Percentiles rank a stretch among this genome's conserved stretches.
Conservation (phyloP, 306 rosid species). For the Oemleria cerasiformis region DNA sequence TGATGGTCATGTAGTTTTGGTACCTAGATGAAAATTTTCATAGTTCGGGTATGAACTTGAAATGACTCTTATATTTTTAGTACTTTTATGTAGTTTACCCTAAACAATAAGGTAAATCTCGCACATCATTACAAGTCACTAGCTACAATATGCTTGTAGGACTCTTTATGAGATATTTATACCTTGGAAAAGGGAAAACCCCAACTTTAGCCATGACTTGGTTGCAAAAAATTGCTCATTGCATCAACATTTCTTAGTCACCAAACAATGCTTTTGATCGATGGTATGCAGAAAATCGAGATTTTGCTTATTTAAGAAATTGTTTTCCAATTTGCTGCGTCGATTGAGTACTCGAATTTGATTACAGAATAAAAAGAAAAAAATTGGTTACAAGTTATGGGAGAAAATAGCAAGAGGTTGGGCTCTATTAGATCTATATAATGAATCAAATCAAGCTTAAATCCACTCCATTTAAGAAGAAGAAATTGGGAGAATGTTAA, state of each 20-base stretch:
- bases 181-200: background rate
- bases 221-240: background rate
- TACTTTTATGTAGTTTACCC: too few relatives aligned
- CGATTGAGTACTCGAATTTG: background rate
- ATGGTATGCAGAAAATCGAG: background rate
- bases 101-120: too few relatives aligned
- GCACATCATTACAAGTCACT: too few relatives aligned
- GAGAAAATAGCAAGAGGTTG: background rate
- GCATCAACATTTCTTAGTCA: background rate
- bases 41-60: too few relatives aligned
- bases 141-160: background rate
- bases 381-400: background rate
- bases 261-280: background rate
- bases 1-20: too few relatives aligned
- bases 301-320: background rate
- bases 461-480: background rate
- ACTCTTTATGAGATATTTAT: background rate
- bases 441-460: background rate
- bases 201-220: background rate
- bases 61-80: too few relatives aligned
- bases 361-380: background rate
- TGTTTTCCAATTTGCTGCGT: background rate
- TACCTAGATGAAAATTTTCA: too few relatives aligned
- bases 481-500: background rate
- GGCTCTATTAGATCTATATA: background rate